Evolutionary conservation across 371 early-diverging fungal species (phyloP).

Genomic region (Apophysomyces elegans): DNA sequence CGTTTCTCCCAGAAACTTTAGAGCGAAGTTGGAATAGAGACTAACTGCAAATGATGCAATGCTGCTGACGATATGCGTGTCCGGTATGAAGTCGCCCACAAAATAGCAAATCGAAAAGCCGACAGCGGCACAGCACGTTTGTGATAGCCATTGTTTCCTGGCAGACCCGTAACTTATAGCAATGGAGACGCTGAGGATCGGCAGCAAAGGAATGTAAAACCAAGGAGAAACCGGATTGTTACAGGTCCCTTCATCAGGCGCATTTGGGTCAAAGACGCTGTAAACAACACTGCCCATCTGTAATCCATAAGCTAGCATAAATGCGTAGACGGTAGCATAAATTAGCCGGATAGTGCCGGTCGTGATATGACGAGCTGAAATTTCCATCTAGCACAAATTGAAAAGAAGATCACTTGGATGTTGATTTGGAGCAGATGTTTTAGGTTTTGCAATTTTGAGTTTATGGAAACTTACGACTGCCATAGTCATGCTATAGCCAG

Average conservation of each 20-base stretch:
- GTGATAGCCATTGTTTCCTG: constrained; percentile 40
- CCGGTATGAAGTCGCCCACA: constrained; percentile 38
- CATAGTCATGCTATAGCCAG: constrained; percentile 39
- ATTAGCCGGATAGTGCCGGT: constrained; percentile 83
- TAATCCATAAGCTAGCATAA: constrained; percentile 79
- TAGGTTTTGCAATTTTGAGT: not conserved
- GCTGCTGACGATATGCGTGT: constrained; percentile 37
- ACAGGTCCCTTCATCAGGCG: constrained; percentile 34
- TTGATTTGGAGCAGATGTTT: too few species aligned
- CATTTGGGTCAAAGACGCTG: constrained; percentile 31
- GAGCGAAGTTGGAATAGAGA: constrained; percentile 43
- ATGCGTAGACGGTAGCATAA: constrained; percentile 76
- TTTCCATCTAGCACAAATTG: constrained; percentile 37
- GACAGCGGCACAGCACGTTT: constrained; percentile 31
- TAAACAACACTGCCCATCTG: constrained; percentile 64
- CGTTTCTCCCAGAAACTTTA: constrained; percentile 40
- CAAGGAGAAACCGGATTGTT: constrained; percentile 33
- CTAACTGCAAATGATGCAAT: constrained; percentile 50
- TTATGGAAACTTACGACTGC: constrained; percentile 23
- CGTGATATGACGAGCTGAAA: constrained; percentile 73
- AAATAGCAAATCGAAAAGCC: constrained; percentile 43
- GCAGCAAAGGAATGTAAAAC: constrained; percentile 42
- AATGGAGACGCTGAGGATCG: constrained; percentile 38
- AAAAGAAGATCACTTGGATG: too few species aligned
- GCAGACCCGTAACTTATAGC: constrained; percentile 49